Evolutionary conservation across 2,329 filamentous ascomycete genomes (phyloP), one percentile per base, ranked within the genome.

Genomic region (Neophaeococcomyces mojaviensis): DNA sequence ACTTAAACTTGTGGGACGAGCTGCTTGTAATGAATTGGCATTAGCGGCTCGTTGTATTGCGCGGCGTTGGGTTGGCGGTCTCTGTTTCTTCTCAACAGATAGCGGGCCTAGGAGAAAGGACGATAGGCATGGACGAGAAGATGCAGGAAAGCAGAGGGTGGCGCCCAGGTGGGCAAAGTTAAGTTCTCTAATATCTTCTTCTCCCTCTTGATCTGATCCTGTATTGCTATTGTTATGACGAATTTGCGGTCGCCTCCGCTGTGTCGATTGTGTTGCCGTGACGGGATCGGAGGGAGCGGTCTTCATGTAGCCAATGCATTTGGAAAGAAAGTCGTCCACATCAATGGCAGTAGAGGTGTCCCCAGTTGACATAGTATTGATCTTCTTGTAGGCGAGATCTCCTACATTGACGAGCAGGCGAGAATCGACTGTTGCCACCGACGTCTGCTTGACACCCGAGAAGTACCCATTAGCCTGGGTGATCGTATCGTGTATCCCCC

Each of bases 381-480:
- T 83, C 61, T 88, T 88, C 56, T 86, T 86, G 57, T 84, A 82
- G 0, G 85, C 83, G 3, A 94, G 66, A 53, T 96, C 88, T 4
- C 86, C 86, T 1, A 86, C 81, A 52, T 77, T 81, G 39, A 95
- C 84, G 3, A 97, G 74, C 20, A 94, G 73, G n/a, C 86, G 81
- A 0, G 90, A 88, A 62, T 98, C 92, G 50, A 94, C 82, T 1
- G 85, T 86, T 1, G 92, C 92, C 62, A 97, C 92, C 2, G 82
- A 81, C 0, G 92, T 95, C 68, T 96, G 89, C 58, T 84, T 86
- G 49, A 94, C 83, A 55, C 79, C 73, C 46, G 73, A 71, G 50
- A 83, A 81, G 12, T 82, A 67, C 30, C 72, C 64, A 55, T 92
- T 82, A 13, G 84, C 82, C 52, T 76, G 74, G 19, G 76, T 64